Evolutionary conservation across 2,329 filamentous ascomycete genomes (phyloP).

Genomic region (Podosphaera aphanis): DNA sequence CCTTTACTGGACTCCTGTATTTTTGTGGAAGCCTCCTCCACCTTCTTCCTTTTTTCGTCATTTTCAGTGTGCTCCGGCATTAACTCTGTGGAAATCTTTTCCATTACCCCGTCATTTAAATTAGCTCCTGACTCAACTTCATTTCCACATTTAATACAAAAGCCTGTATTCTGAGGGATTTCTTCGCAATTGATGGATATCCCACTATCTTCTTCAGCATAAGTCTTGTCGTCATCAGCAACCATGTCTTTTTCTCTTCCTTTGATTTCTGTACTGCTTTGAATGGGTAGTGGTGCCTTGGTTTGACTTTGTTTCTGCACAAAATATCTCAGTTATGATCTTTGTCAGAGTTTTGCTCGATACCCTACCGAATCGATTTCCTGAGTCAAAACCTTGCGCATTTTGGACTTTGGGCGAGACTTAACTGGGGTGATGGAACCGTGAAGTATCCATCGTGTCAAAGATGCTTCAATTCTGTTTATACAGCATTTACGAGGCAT

Average conservation of each 20-base stretch:
- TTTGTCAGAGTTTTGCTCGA: not conserved
- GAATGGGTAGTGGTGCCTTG: not conserved
- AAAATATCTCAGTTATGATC: not conserved
- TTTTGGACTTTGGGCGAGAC: not conserved
- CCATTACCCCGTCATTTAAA: not conserved
- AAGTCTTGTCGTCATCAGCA: not conserved
- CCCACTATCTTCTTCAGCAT: no score
- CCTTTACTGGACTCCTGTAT: not conserved
- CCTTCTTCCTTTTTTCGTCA: constrained; percentile 2
- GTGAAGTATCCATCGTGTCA: constrained; percentile 14
- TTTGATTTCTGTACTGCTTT: not conserved
- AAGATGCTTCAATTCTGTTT: constrained; percentile 10
- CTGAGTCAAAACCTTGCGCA: constrained; percentile 1
- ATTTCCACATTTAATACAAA: not conserved
- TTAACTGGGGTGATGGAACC: constrained; percentile 8
- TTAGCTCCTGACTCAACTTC: not conserved
- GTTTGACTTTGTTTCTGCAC: not conserved
- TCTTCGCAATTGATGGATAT: no score
- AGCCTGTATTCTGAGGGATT: no score
- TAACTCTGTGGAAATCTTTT: not conserved
- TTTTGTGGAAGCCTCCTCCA: not conserved
- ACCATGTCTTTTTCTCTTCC: not conserved
- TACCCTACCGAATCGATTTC: constrained; percentile 1
- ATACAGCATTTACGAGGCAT: not conserved
- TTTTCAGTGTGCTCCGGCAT: not conserved